A percentile compares a stretch with the other conserved stretches of the same genome.
Evolutionary conservation across 1,139 yeast genomes (phyloP).

Genomic region (Keqinozyma sinolaborantium): DNA sequence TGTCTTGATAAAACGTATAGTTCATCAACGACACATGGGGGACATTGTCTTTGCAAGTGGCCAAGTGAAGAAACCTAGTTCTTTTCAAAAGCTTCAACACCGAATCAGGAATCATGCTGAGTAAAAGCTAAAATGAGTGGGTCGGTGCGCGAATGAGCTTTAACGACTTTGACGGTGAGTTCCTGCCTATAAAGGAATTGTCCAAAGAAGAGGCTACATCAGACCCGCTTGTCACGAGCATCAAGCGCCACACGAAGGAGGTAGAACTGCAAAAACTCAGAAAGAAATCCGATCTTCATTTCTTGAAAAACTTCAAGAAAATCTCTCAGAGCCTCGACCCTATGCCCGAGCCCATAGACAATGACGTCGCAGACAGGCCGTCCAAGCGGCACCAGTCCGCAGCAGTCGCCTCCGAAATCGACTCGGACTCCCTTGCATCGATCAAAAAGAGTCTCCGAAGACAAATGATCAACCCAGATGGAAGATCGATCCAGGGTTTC

Average conservation of each 20-base stretch:
- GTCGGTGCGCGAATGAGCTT: slow-evolving; percentile 4
- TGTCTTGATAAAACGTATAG: slow-evolving; percentile 56
- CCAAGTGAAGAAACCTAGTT: slow-evolving; percentile 74
- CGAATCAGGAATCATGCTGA: slow-evolving; percentile 55
- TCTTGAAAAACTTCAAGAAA: slow-evolving; percentile 7
- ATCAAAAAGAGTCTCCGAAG: not conserved
- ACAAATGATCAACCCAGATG: slow-evolving; percentile 2
- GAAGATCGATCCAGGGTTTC: not conserved
- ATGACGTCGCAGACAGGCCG: not conserved
- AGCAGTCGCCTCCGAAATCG: slow-evolving; percentile 2
- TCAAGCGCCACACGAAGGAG: not conserved
- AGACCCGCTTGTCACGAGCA: slow-evolving; percentile 9
- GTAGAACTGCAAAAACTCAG: not conserved
- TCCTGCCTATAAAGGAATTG: slow-evolving; percentile 22
- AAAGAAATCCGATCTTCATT: slow-evolving; percentile 4
- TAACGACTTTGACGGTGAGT: slow-evolving; percentile 28
- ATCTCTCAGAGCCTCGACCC: slow-evolving; percentile 1
- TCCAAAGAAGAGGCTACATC: slow-evolving; percentile 16
- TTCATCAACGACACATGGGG: slow-evolving; percentile 92
- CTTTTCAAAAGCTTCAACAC: slow-evolving; percentile 51
- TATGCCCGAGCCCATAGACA: not conserved
- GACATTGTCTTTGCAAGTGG: slow-evolving; percentile 61
- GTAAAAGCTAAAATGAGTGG: no score
- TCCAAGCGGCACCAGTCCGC: not conserved
- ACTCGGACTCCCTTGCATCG: not conserved